Conservation (phyloP, 768 basidiomycete species). For the Lactarius pseudohatsudake region DNA sequence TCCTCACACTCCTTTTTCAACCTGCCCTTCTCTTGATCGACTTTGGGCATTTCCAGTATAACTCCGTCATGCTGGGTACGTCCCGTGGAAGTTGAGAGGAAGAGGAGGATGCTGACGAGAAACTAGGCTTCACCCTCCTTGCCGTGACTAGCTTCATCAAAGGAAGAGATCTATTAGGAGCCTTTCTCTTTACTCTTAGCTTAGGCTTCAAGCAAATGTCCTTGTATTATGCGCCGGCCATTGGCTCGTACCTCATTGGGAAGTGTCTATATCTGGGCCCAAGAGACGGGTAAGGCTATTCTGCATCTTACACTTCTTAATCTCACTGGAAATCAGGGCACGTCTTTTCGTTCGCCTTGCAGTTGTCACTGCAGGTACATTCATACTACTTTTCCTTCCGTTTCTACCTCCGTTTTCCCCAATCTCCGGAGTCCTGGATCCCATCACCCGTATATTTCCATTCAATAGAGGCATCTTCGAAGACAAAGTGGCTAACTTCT, state of each 20-base stretch:
- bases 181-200: slow-evolving; percentile 78
- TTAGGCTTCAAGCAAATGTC: slow-evolving; percentile 97
- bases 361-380: slow-evolving; percentile 57
- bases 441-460: slow-evolving; percentile 84
- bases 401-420: slow-evolving; percentile 70
- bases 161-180: slow-evolving; percentile 72
- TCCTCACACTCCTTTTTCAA: slow-evolving; percentile 74
- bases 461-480: slow-evolving; percentile 90
- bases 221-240: slow-evolving; percentile 87
- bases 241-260: slow-evolving; percentile 87
- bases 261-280: slow-evolving; percentile 86
- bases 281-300: slow-evolving; percentile 58
- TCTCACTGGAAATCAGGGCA: slow-evolving; percentile 29
- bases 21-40: slow-evolving; percentile 85
- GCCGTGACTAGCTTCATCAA: slow-evolving; percentile 67
- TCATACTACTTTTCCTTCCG: slow-evolving; percentile 72
- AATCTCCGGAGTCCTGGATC: slow-evolving; percentile 49
- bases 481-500: slow-evolving; percentile 97
- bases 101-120: neutral
- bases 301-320: neutral
- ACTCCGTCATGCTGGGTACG: slow-evolving; percentile 87
- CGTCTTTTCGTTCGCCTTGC: slow-evolving; percentile 68
- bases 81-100: slow-evolving; percentile 15
- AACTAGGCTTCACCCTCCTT: slow-evolving; percentile 63
- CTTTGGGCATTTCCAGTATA: slow-evolving; percentile 95